Conservation (phyloP, 2,329 filamentous ascomycete genomes). For the Canariomyces notabilis region DNA sequence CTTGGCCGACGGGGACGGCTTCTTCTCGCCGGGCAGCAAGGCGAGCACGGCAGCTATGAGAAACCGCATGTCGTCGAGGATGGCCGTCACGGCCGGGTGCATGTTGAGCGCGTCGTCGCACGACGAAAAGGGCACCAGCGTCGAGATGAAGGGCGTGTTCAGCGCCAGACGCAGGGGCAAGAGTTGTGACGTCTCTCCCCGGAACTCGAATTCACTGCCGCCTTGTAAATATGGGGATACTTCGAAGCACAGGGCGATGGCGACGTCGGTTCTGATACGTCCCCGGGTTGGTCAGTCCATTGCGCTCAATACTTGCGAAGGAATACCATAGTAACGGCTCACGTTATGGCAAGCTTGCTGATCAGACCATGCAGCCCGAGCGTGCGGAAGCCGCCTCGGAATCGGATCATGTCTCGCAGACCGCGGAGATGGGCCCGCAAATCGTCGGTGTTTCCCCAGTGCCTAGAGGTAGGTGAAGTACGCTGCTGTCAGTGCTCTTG, state of each 20-base stretch:
- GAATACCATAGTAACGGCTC: too few species aligned
- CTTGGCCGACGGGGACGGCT: constrained; percentile 32
- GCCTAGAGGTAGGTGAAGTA: too few species aligned
- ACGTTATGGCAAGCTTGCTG: constrained; percentile 47
- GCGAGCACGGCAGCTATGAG: constrained; percentile 40
- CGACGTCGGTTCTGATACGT: constrained; percentile 39
- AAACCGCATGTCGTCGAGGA: constrained; percentile 48
- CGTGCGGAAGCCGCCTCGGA: constrained; percentile 42
- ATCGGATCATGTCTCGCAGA: constrained; percentile 43
- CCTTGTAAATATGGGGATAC: constrained; percentile 38
- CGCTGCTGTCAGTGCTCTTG: background rate
- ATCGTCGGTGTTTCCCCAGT: constrained; percentile 42
- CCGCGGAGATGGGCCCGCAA: constrained; percentile 43
- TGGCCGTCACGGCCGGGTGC: constrained; percentile 42
- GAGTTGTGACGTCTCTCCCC: constrained; percentile 34
- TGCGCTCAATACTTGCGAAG: too few species aligned
- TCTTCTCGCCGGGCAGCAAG: constrained; percentile 34
- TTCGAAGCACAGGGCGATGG: constrained; percentile 46
- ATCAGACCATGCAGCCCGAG: constrained; percentile 44
- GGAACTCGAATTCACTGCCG: constrained; percentile 38
- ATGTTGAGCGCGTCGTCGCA: constrained; percentile 39
- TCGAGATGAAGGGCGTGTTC: constrained; percentile 44
- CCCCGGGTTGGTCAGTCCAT: background rate
- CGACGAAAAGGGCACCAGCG: constrained; percentile 38
- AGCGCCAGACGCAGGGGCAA: constrained; percentile 39